Conservation (phyloP, 441 rosid species). For the Arabidopsis hybrid region DNA sequence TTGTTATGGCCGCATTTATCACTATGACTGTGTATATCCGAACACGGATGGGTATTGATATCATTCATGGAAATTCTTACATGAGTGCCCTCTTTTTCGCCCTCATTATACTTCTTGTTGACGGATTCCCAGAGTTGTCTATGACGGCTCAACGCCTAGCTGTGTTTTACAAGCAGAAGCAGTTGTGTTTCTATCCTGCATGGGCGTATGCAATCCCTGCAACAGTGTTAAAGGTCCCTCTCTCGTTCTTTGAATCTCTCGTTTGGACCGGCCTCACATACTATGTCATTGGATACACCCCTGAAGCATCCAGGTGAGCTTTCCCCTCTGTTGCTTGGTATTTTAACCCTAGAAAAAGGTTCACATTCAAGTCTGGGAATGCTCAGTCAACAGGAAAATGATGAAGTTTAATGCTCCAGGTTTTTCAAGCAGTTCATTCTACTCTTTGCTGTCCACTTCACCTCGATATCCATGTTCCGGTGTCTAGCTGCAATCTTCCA, state of each 20-base stretch:
- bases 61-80: conserved; percentile 70
- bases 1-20: conserved; percentile 53
- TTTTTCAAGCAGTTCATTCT: conserved; percentile 60
- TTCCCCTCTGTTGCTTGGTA: conserved; percentile 11
- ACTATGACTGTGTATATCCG: conserved; percentile 70
- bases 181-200: conserved; percentile 80
- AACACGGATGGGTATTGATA: conserved; percentile 66
- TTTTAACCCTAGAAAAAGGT: not conserved
- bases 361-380: not conserved
- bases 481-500: conserved; percentile 56
- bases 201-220: conserved; percentile 93
- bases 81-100: conserved; percentile 73
- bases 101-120: conserved; percentile 61
- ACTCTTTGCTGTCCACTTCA: conserved; percentile 52
- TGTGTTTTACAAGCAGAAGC: conserved; percentile 94
- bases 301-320: conserved; percentile 58
- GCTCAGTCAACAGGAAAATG: not conserved
- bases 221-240: conserved; percentile 85
- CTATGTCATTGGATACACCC: conserved; percentile 66
- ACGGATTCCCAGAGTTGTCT: conserved; percentile 82
- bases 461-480: conserved; percentile 65
- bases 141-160: conserved; percentile 82
- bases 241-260: conserved; percentile 64
- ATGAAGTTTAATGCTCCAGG: conserved; percentile 43
- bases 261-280: conserved; percentile 79